phyloP scores from a whole-genome alignment of 1,284 basidiomycete genomes.

The Heterobasidion irregulare region DNA sequence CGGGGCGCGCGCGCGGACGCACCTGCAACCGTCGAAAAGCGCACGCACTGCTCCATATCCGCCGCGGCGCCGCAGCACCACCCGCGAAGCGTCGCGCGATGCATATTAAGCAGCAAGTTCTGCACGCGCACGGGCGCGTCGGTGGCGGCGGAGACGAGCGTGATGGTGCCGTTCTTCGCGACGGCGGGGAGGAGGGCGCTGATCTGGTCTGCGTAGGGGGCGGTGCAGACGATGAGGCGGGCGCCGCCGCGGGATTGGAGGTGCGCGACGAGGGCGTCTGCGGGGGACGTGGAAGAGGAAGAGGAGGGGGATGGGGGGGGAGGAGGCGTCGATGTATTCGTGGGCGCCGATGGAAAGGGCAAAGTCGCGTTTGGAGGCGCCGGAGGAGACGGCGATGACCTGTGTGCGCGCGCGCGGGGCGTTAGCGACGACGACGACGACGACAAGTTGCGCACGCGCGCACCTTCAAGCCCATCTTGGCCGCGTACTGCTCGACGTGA shows the following conservation, averaged over 20 bases:
- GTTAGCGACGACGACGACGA: not conserved
- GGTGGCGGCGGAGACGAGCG: conserved; percentile 6
- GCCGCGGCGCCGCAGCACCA: conserved; percentile 13
- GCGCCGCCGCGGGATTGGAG: conserved; percentile 30
- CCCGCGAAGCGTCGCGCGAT: conserved; percentile 12
- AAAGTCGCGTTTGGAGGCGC: conserved; percentile 18
- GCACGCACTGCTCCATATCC: conserved; percentile 13
- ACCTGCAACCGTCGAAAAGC: conserved; percentile 9
- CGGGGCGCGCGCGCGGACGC: conserved; percentile 3
- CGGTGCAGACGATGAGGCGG: conserved; percentile 25
- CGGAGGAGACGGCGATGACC: conserved; percentile 17
- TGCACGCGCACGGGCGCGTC: conserved; percentile 14
- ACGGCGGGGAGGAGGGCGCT: conserved; percentile 11
- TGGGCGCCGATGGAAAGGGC: conserved; percentile 18
- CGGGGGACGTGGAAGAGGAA: too few relatives aligned
- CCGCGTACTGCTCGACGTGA: conserved; percentile 15
- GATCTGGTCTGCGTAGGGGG: conserved; percentile 21
- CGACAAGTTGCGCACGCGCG: too few relatives aligned
- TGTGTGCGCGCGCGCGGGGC: not conserved
- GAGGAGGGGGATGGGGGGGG: conserved; percentile 11
- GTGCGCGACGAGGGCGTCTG: conserved; percentile 9
- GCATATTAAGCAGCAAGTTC: conserved; percentile 14
- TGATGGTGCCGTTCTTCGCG: conserved; percentile 8
- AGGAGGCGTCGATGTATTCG: conserved; percentile 16
- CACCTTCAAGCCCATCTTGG: conserved; percentile 15